These are phyloP conservation scores for Talaromyces proteolyticus DNA, from an alignment of 495 filamentous ascomycete genomes.

Conservation along the genomic window DNA sequence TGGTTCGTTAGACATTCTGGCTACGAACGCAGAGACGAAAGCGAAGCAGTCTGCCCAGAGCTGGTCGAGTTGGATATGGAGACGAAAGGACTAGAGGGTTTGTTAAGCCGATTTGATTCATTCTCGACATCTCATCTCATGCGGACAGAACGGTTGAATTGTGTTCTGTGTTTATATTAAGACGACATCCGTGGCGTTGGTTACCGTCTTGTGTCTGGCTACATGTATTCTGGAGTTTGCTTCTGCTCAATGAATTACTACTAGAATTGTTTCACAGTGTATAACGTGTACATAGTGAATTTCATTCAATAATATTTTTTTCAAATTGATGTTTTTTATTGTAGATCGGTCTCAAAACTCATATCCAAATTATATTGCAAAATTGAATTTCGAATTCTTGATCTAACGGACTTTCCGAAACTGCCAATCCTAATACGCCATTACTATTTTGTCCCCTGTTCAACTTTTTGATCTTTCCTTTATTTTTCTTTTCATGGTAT, in stretches of 20 bases:
- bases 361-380: too few relatives aligned
- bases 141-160: too few relatives aligned
- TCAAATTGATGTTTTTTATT: neutral
- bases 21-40: conserved; percentile 32
- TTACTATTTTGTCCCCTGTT: neutral
- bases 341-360: neutral
- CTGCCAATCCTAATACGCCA: neutral
- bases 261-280: neutral
- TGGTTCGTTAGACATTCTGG: conserved; percentile 36
- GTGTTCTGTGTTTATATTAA: too few relatives aligned
- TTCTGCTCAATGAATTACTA: neutral
- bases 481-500: conserved; percentile 10
- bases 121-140: too few relatives aligned
- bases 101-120: too few relatives aligned
- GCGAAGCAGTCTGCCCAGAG: conserved; percentile 32
- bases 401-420: too few relatives aligned
- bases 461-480: conserved; percentile 11
- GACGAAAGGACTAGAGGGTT: too few relatives aligned
- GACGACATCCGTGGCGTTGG: too few relatives aligned
- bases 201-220: too few relatives aligned
- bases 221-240: too few relatives aligned
- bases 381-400: too few relatives aligned
- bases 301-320: neutral
- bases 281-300: neutral
- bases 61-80: conserved; percentile 41